phyloP scores from a whole-genome alignment of 2,329 filamentous ascomycete genomes.

The Beauveria sp. region DNA sequence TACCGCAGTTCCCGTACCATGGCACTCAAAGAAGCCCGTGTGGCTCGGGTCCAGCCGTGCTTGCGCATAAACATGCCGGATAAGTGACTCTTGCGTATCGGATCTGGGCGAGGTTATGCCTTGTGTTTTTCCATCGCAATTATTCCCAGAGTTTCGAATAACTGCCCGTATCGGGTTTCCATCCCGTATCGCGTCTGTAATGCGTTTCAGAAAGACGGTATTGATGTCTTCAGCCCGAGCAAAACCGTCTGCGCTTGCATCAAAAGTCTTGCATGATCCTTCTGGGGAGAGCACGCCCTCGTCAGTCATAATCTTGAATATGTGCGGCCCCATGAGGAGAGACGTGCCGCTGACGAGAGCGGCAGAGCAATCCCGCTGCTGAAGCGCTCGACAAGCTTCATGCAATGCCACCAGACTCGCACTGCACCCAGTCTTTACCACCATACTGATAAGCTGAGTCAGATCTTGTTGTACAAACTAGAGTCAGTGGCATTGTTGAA shows the following conservation, averaged over 20 bases:
- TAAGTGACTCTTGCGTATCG: neutral
- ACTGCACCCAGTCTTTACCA: conserved; percentile 28
- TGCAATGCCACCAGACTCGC: conserved; percentile 23
- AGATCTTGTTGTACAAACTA: too few relatives aligned
- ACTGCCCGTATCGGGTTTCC: neutral
- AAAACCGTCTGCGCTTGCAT: conserved; percentile 25
- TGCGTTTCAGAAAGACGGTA: conserved; percentile 23
- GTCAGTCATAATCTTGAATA: conserved; percentile 14
- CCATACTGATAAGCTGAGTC: conserved; percentile 13
- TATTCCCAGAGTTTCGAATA: neutral
- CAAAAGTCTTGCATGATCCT: conserved; percentile 24
- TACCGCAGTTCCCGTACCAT: conserved; percentile 15
- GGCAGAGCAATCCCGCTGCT: conserved; percentile 24
- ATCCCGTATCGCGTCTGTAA: conserved; percentile 20
- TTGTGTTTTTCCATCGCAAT: neutral
- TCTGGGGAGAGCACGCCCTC: conserved; percentile 14
- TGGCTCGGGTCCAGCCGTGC: conserved; percentile 20
- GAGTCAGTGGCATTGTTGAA: too few relatives aligned
- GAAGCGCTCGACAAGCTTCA: conserved; percentile 20
- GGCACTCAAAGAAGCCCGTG: conserved; percentile 29
- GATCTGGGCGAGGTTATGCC: neutral
- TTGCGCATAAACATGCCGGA: conserved; percentile 9
- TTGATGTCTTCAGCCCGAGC: conserved; percentile 24
- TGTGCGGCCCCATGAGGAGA: conserved; percentile 21
- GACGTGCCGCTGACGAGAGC: conserved; percentile 29